These are phyloP conservation scores for Globisporangium carolinianum DNA, from an alignment of 352 stramenopile species.

Conservation along the genomic window DNA sequence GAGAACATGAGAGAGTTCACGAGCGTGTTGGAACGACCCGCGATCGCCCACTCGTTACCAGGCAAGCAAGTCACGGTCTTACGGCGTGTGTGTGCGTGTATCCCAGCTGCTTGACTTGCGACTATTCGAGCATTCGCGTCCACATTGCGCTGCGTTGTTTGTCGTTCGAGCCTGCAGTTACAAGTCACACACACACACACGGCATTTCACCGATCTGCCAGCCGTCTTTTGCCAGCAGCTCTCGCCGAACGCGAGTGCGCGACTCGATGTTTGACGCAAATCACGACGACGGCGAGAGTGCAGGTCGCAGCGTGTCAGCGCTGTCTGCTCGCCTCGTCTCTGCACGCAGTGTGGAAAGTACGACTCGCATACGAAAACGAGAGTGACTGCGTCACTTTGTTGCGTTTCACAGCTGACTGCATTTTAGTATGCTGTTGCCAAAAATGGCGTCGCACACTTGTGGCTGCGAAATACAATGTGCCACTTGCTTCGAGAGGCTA, in stretches of 20 bases:
- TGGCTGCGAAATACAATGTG: too few relatives aligned
- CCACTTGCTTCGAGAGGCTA: too few relatives aligned
- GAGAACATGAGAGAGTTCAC: background rate
- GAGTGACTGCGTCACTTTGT: background rate
- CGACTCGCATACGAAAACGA: background rate
- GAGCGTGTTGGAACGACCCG: background rate
- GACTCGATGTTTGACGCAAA: too few relatives aligned
- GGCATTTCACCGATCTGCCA: background rate
- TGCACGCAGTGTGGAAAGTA: background rate
- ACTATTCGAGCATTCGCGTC: too few relatives aligned
- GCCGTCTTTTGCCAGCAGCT: background rate
- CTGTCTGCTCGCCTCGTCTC: background rate
- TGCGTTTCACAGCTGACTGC: background rate
- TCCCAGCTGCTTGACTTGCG: background rate
- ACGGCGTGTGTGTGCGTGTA: too few relatives aligned
- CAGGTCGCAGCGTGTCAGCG: background rate
- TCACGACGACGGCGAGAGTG: background rate
- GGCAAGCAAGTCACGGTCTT: too few relatives aligned
- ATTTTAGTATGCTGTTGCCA: background rate
- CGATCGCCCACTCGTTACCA: too few relatives aligned
- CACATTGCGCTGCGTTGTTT: too few relatives aligned
- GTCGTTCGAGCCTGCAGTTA: background rate
- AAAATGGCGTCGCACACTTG: background rate
- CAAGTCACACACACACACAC: background rate
- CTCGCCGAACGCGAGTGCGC: background rate